Base-by-base conservation (phyloP, 2,329 filamentous ascomycete genomes). In the Orbilia brochopaga region DNA sequence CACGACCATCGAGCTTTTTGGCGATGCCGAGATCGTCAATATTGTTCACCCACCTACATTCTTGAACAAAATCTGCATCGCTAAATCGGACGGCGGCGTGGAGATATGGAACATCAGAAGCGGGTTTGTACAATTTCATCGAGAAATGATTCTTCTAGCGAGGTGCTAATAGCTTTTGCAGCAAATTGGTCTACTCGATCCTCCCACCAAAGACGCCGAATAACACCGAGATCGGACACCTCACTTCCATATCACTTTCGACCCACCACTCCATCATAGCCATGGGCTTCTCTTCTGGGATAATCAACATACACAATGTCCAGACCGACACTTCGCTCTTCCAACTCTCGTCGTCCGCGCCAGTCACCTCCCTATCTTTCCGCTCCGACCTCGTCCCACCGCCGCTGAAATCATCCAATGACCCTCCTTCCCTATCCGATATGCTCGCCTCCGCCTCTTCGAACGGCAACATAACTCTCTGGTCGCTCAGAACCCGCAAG, bases 41-140 rank as follows among this genome's bases (percentile, higher is more conserved):
- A 60, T 74, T 27, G 27, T 76, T 17, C 76, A 77, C 54, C 76
- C 76, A 35, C 75, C 72, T 15, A 75, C 94, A 0, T 96, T 92
- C 79, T 81, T 99, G 72, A 99, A 99, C 83, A 99, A 99, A 80
- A 86, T 99, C 50, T 91, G 97, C 75, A 90, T 91, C 1, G 95
- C 91, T 8, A 88, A 91, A 76, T 86, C 85, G 74, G 92, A 99
- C 79, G 94, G 94, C 5, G 89, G 88, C 79, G 88, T 97, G 7
- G 94, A 99, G 78, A 96, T 99, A 56, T 99, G 94, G 93, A 99
- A 99, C 78, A 83, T 99, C 72, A 95, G 90, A 78, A 96, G 91
- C 2, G 92, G 84, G 76, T 77, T 61, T 35, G 62, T 53, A 35
- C 7, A 30, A 6, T 8, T 5, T 53, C 19, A 7, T 13, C 10